Conservation (phyloP, 257 asterid genomes). For the Solanum appendiculatum region DNA sequence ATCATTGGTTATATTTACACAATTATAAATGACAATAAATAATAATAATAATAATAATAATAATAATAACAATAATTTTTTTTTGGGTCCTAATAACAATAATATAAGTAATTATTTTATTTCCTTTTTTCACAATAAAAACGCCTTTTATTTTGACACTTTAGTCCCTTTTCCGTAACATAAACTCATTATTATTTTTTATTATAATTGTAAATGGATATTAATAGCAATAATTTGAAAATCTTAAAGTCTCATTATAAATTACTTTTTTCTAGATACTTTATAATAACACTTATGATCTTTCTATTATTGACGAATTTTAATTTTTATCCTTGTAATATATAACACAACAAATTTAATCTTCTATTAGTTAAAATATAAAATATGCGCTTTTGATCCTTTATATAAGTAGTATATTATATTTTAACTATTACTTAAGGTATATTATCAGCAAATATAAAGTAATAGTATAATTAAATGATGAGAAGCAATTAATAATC, state of each 20-base stretch:
- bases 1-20: neutral
- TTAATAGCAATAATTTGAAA: neutral
- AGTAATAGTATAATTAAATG: rapidly evolving
- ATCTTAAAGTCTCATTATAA: neutral
- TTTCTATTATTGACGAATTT: no score
- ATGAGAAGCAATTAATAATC: neutral
- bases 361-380: no score
- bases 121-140: no score
- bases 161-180: neutral
- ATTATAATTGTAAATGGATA: neutral
- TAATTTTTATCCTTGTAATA: no score
- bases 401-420: no score
- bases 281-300: no score
- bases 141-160: neutral
- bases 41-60: neutral
- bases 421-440: no score
- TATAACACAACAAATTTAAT: no score
- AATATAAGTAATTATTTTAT: neutral
- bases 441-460: no score
- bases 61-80: neutral
- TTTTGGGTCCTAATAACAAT: no score
- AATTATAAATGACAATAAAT: neutral
- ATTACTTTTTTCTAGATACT: neutral
- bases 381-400: no score
- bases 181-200: neutral